These are phyloP conservation scores for Lachancea lanzarotensis DNA, from an alignment of 805 yeast species.

Conservation along the genomic window DNA sequence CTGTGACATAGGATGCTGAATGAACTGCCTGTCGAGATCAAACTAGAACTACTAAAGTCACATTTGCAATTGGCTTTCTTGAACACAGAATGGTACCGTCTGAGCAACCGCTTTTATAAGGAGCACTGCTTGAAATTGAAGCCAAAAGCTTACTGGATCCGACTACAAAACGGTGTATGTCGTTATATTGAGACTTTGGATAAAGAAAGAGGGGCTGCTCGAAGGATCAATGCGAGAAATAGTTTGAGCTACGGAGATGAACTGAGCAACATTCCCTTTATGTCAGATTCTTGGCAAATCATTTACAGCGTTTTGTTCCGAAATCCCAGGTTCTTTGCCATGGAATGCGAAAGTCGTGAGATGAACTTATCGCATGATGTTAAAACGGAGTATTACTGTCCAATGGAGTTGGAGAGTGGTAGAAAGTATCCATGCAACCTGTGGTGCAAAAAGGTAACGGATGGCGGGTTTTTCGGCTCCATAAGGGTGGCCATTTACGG, in stretches of 20 bases:
- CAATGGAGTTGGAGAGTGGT: constrained; percentile 5
- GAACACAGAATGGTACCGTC: constrained; percentile 4
- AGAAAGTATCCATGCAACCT: constrained; percentile 3
- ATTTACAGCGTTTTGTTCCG: constrained; percentile 6
- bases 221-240: constrained; percentile 1
- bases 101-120: constrained; percentile 5
- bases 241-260: background rate
- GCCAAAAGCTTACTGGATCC: constrained; percentile 3
- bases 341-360: constrained; percentile 4
- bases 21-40: constrained; percentile 5
- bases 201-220: constrained; percentile 3
- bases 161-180: background rate
- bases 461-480: background rate
- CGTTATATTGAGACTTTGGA: constrained; percentile 5
- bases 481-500: constrained; percentile 1
- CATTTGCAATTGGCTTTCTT: constrained; percentile 4
- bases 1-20: background rate
- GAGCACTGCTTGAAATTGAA: constrained; percentile 5
- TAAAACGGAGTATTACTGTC: constrained; percentile 2
- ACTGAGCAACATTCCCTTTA: background rate
- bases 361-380: background rate
- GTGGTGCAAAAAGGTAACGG: constrained; percentile 2
- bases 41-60: background rate
- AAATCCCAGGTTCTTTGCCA: constrained; percentile 6
- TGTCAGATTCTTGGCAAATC: constrained; percentile 10